These are phyloP conservation scores for Quercus phellos DNA, from an alignment of 331 rosid species.

Conservation along the genomic window DNA sequence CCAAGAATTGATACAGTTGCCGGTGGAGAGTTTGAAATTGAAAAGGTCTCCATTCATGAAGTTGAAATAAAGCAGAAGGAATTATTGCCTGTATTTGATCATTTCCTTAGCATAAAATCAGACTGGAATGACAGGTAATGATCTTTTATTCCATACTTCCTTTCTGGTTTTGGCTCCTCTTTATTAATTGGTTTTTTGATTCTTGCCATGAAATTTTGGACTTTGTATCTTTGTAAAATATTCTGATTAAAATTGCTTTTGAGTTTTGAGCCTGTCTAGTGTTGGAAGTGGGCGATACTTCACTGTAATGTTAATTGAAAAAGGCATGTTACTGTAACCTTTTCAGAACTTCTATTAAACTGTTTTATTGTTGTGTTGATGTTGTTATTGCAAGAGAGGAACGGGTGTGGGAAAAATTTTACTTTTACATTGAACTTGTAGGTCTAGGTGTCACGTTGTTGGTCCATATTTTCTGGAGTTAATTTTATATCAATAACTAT, in stretches of 20 bases:
- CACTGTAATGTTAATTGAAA: background rate
- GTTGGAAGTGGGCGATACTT: background rate
- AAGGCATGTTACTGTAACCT: background rate
- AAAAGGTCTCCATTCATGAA: constrained; percentile 61
- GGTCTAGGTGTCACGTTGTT: background rate
- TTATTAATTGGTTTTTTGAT: background rate
- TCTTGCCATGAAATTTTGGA: background rate
- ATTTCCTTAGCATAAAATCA: constrained; percentile 61
- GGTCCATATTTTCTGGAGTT: background rate
- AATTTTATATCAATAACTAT: background rate
- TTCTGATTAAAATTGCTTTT: background rate
- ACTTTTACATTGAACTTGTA: background rate
- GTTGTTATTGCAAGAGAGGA: no score
- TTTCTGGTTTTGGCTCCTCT: background rate
- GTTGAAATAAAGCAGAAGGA: constrained; percentile 72
- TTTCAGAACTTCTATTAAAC: background rate
- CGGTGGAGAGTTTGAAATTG: constrained; percentile 75
- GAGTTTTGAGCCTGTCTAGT: background rate
- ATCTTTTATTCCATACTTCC: background rate
- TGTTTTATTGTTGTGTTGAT: no score
- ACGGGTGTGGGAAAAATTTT: background rate
- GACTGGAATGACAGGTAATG: constrained; percentile 69
- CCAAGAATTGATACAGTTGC: constrained; percentile 27
- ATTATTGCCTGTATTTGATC: constrained; percentile 73
- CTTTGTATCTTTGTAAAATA: constrained; percentile 5